Conservation (phyloP, 2,329 filamentous ascomycete genomes). For the Xylaria sp. region DNA sequence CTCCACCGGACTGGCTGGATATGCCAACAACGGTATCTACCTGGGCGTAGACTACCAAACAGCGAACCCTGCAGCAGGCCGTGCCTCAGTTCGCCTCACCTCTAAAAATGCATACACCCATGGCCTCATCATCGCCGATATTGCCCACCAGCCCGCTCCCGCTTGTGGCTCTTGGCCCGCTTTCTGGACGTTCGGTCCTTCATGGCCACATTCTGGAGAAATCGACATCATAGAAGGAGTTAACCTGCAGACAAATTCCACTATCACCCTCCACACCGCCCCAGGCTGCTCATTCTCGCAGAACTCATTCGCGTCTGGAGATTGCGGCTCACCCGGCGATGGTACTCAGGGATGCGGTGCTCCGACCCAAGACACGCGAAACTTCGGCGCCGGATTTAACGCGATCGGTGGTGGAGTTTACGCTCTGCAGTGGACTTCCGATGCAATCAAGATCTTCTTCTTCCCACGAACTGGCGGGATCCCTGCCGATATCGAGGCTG, state of each 20-base stretch:
- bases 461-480: conserved; percentile 73
- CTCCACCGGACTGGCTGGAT: conserved; percentile 67
- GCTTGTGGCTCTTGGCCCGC: conserved; percentile 82
- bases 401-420: conserved; percentile 75
- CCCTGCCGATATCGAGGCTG: conserved; percentile 70
- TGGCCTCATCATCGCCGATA: conserved; percentile 78
- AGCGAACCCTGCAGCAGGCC: conserved; percentile 66
- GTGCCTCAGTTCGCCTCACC: conserved; percentile 75
- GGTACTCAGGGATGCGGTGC: conserved; percentile 71
- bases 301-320: conserved; percentile 55
- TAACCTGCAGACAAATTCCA: conserved; percentile 68
- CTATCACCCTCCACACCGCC: conserved; percentile 75
- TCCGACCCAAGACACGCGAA: conserved; percentile 60
- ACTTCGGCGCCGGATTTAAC: conserved; percentile 79
- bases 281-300: conserved; percentile 65
- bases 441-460: conserved; percentile 82
- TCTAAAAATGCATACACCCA: conserved; percentile 74
- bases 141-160: conserved; percentile 79
- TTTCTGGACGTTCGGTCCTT: conserved; percentile 73
- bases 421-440: conserved; percentile 79
- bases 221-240: conserved; percentile 86
- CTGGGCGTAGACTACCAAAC: conserved; percentile 76
- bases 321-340: conserved; percentile 66
- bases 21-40: conserved; percentile 66
- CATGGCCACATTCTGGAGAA: conserved; percentile 77